Percentiles rank a stretch among this genome's conserved stretches.
Evolutionary conservation across 768 basidiomycete species (phyloP).

Genomic region (Mycena kentingensis): DNA sequence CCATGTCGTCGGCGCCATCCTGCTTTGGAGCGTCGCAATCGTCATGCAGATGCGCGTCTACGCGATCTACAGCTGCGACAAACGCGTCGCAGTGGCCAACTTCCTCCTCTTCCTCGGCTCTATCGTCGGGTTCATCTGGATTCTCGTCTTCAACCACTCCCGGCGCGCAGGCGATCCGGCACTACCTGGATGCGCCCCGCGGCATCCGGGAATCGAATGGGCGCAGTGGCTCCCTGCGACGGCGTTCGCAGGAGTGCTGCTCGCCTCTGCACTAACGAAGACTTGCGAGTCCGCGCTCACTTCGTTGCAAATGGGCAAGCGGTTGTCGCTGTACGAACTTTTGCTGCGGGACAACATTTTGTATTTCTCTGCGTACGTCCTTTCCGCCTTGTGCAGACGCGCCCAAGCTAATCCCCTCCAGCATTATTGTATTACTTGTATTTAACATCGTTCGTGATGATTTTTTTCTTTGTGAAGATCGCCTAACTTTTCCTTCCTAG

Average conservation of each 20-base stretch:
- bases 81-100: constrained; percentile 41
- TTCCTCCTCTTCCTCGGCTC: constrained; percentile 41
- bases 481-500: background rate
- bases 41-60: constrained; percentile 51
- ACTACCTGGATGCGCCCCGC: constrained; percentile 42
- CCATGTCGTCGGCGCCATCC: constrained; percentile 44
- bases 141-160: constrained; percentile 41
- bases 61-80: constrained; percentile 43
- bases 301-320: constrained; percentile 26
- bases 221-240: constrained; percentile 48
- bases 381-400: background rate
- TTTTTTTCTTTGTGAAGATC: constrained; percentile 26
- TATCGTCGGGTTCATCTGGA: constrained; percentile 44
- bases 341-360: constrained; percentile 46
- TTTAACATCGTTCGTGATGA: constrained; percentile 44
- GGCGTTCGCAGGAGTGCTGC: constrained; percentile 3
- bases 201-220: constrained; percentile 46
- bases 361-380: constrained; percentile 44
- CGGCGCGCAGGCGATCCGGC: constrained; percentile 35
- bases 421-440: constrained; percentile 39
- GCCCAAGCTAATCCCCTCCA: constrained; percentile 15
- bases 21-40: constrained; percentile 51
- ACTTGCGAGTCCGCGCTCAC: constrained; percentile 25
- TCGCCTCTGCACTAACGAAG: no score
- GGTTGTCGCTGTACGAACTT: constrained; percentile 34